These are phyloP conservation scores for Aspergillus ustus DNA, from an alignment of 2,329 filamentous ascomycete genomes.

Conservation along the genomic window DNA sequence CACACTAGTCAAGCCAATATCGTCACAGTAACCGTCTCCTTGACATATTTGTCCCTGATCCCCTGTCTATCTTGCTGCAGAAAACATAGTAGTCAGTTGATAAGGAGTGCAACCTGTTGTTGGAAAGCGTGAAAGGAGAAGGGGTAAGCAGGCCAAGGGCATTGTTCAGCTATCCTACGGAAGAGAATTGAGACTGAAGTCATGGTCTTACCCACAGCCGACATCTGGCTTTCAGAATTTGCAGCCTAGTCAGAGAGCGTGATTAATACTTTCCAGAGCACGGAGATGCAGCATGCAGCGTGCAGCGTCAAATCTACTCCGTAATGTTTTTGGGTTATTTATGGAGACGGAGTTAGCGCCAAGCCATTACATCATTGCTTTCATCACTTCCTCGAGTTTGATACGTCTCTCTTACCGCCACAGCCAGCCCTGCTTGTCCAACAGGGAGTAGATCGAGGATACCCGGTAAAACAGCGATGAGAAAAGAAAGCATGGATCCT, in stretches of 20 bases:
- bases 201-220: neutral
- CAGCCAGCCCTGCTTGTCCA: neutral
- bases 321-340: constrained; percentile 5
- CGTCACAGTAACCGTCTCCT: neutral
- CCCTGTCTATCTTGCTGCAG: neutral
- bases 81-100: neutral
- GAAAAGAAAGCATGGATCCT: neutral
- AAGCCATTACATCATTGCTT: constrained; percentile 13
- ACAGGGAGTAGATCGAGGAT: neutral
- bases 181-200: neutral
- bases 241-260: neutral
- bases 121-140: neutral
- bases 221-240: neutral
- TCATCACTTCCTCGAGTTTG: constrained; percentile 1
- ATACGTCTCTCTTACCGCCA: neutral
- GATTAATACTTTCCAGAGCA: neutral
- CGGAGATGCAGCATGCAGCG: neutral
- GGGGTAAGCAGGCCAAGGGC: neutral
- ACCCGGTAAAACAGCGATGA: neutral
- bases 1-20: constrained; percentile 11
- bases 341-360: neutral
- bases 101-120: neutral
- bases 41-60: neutral
- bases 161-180: neutral
- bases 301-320: neutral